A percentile compares a stretch with the other conserved stretches of the same genome.
Evolutionary conservation across 345 rosid species (phyloP).

Genomic region (Gossypium ekmanianum): DNA sequence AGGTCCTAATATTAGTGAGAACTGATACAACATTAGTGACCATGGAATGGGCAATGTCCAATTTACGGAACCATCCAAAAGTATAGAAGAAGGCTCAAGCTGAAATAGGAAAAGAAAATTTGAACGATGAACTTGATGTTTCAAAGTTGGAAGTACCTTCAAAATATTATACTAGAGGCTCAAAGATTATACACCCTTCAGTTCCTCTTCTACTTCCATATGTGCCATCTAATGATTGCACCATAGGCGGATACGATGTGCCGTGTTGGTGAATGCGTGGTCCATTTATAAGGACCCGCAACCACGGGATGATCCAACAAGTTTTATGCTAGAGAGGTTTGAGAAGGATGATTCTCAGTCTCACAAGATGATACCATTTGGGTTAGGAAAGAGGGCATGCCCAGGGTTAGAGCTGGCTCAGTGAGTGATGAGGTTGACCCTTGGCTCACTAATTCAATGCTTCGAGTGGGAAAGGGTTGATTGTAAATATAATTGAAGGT

Average conservation of each 20-base stretch:
- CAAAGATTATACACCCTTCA: neutral
- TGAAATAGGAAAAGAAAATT: constrained; percentile 9
- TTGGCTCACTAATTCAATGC: neutral
- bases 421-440: neutral
- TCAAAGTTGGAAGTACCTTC: neutral
- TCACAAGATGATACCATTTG: neutral
- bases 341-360: neutral
- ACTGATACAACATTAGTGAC: constrained; percentile 15
- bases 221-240: neutral
- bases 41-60: constrained; percentile 18
- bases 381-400: constrained; percentile 6
- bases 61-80: neutral
- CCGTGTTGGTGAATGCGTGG: neutral
- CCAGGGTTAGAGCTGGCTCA: constrained; percentile 1
- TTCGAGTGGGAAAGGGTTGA: neutral
- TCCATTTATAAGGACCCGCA: neutral
- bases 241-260: constrained; percentile 8
- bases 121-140: constrained; percentile 6
- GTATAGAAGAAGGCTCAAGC: constrained; percentile 2
- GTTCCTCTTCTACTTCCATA: neutral
- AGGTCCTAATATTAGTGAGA: neutral
- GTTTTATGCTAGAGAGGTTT: neutral
- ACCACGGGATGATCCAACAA: neutral
- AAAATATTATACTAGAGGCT: neutral
- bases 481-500: constrained; percentile 1